Conservation (phyloP, 768 basidiomycete species). For the Mycena maculata region DNA sequence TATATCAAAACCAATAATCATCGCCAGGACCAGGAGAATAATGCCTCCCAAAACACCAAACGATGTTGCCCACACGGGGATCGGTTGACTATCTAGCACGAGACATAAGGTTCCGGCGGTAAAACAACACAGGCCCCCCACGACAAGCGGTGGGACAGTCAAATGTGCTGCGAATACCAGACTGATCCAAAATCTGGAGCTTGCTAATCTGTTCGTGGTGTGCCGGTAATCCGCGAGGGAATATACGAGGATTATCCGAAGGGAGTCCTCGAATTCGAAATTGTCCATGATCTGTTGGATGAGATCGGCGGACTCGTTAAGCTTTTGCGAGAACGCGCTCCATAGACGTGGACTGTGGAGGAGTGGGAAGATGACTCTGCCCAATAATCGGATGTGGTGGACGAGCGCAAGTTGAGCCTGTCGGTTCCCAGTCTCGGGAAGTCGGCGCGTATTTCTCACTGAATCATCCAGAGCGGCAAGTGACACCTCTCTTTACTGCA, state of each 20-base stretch:
- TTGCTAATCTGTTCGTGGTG: conserved; percentile 1
- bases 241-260: background rate
- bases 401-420: conserved; percentile 5
- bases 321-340: background rate
- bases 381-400: conserved; percentile 4
- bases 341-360: conserved; percentile 5
- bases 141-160: background rate
- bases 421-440: too few species aligned
- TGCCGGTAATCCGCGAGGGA: conserved; percentile 9
- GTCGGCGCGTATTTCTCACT: too few species aligned
- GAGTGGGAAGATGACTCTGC: background rate
- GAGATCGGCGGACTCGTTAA: background rate
- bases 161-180: conserved; percentile 6
- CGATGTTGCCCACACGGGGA: conserved; percentile 18
- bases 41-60: conserved; percentile 15
- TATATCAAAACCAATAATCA: too few species aligned
- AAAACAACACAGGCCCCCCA: conserved; percentile 22
- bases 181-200: background rate
- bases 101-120: conserved; percentile 4
- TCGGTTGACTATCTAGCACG: conserved; percentile 13
- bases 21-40: too few species aligned
- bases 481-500: too few species aligned
- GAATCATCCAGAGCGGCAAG: too few species aligned
- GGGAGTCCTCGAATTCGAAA: background rate
- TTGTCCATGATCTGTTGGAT: background rate